phyloP scores from a whole-genome alignment of 345 rosid species.

The Arabidopsis suecica region DNA sequence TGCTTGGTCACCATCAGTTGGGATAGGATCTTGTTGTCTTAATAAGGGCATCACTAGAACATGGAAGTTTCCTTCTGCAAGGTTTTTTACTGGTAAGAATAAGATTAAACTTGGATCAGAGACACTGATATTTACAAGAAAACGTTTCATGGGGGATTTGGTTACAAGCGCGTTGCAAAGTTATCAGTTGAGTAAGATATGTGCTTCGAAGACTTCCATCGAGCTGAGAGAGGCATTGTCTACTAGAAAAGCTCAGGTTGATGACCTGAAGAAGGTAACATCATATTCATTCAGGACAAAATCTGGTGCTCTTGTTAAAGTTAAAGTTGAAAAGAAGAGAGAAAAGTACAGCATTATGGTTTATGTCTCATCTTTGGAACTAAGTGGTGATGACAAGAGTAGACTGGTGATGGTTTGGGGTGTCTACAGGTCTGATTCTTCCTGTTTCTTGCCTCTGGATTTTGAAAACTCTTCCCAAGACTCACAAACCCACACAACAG shows the following conservation, averaged over 20 bases:
- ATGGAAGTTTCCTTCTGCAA: conserved; percentile 46
- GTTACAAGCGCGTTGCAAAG: conserved; percentile 32
- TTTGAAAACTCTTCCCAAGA: conserved; percentile 46
- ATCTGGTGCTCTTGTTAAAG: conserved; percentile 70
- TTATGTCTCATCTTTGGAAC: conserved; percentile 64
- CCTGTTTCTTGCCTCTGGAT: conserved; percentile 59
- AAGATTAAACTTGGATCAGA: conserved; percentile 34
- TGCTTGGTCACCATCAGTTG: conserved; percentile 50
- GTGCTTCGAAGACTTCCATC: conserved; percentile 56
- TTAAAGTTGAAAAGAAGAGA: conserved; percentile 59
- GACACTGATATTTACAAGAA: conserved; percentile 40
- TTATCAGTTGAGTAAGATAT: conserved; percentile 50
- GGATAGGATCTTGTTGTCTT: conserved; percentile 45
- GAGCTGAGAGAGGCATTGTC: conserved; percentile 51
- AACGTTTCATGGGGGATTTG: conserved; percentile 38
- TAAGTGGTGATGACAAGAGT: conserved; percentile 42
- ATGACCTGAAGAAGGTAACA: conserved; percentile 50
- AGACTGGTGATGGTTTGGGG: conserved; percentile 69
- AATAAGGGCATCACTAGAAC: conserved; percentile 45
- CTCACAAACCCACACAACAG: conserved; percentile 48
- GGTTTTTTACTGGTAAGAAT: conserved; percentile 35
- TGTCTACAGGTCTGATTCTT: conserved; percentile 69
- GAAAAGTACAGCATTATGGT: conserved; percentile 58
- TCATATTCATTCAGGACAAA: conserved; percentile 74
- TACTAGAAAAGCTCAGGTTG: conserved; percentile 46